Percentiles rank a stretch among this genome's conserved stretches.
These are phyloP conservation scores for Russula abietina DNA, from an alignment of 768 basidiomycete genomes.

Conservation along the genomic window DNA sequence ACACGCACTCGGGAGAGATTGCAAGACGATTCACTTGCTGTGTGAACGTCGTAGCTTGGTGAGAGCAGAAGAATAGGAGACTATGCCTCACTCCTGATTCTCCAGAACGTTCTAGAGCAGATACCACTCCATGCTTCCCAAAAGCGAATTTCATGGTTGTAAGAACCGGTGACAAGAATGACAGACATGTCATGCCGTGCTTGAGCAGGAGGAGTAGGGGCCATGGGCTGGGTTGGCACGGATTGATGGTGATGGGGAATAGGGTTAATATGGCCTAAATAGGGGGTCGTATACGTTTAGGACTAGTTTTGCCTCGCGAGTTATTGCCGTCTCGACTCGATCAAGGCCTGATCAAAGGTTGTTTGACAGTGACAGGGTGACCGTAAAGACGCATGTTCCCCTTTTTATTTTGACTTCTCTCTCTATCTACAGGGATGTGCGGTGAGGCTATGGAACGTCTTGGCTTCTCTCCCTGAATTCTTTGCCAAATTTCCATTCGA, in stretches of 20 bases:
- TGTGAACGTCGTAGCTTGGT: no score
- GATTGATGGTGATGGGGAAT: not conserved
- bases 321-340: slow-evolving; percentile 10
- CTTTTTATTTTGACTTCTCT: no score
- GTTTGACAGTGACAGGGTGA: not conserved
- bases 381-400: no score
- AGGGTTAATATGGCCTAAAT: no score
- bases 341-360: slow-evolving; percentile 1
- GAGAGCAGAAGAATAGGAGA: slow-evolving; percentile 17
- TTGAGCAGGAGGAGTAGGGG: slow-evolving; percentile 27
- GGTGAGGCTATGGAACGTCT: no score
- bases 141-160: slow-evolving; percentile 98
- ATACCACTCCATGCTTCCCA: slow-evolving; percentile 99
- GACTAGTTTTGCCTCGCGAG: slow-evolving; percentile 5
- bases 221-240: slow-evolving; percentile 31
- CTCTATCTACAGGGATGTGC: no score
- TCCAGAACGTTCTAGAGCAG: slow-evolving; percentile 86
- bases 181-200: slow-evolving; percentile 65
- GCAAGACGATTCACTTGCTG: slow-evolving; percentile 99
- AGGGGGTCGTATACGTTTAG: not conserved
- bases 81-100: slow-evolving; percentile 66
- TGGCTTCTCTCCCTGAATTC: not conserved
- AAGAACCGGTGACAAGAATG: slow-evolving; percentile 93
- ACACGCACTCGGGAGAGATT: slow-evolving; percentile 89
- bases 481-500: slow-evolving; percentile 5